A percentile compares a stretch with the other conserved stretches of the same genome.
phyloP scores from a whole-genome alignment of 495 filamentous ascomycete species.

The Hamigera avellanea region DNA sequence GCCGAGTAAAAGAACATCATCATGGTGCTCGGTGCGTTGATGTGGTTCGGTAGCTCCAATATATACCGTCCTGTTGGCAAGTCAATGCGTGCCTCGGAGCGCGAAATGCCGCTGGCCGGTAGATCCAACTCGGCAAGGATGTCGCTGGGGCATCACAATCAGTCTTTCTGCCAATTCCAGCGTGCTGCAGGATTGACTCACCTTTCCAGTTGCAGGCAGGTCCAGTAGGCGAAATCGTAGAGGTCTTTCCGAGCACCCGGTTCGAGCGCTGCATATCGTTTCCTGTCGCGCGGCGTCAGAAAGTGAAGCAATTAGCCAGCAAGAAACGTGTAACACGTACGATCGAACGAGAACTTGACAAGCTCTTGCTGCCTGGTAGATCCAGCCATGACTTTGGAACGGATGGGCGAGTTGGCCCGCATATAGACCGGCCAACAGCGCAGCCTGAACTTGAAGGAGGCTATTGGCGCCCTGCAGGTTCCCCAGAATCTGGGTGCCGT shows the following conservation, averaged over 20 bases:
- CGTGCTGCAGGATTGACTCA: too few species aligned
- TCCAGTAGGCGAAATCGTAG: slow-evolving; percentile 56
- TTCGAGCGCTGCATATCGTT: slow-evolving; percentile 21
- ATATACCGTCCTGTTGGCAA: slow-evolving; percentile 40
- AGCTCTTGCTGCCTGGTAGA: too few species aligned
- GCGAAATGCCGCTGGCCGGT: too few species aligned
- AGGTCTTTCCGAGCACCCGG: slow-evolving; percentile 32
- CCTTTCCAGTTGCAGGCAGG: slow-evolving; percentile 94
- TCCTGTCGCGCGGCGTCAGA: too few species aligned
- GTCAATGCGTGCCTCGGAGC: slow-evolving; percentile 55
- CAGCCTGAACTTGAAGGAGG: slow-evolving; percentile 72
- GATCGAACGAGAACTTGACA: too few species aligned
- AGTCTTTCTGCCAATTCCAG: too few species aligned
- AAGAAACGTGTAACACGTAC: slow-evolving; percentile 65
- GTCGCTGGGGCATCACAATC: too few species aligned
- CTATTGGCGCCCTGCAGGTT: slow-evolving; percentile 65
- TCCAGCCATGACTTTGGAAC: too few species aligned
- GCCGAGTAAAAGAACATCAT: slow-evolving; percentile 74
- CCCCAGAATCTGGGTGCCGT: slow-evolving; percentile 77
- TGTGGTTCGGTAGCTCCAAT: slow-evolving; percentile 20
- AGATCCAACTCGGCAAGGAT: slow-evolving; percentile 82
- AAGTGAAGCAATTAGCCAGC: too few species aligned
- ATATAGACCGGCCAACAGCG: slow-evolving; percentile 79
- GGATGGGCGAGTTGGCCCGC: slow-evolving; percentile 78
- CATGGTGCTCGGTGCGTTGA: slow-evolving; percentile 19